These are phyloP conservation scores for Phytophthora sp. DNA, from an alignment of 352 stramenopile species.

Conservation along the genomic window DNA sequence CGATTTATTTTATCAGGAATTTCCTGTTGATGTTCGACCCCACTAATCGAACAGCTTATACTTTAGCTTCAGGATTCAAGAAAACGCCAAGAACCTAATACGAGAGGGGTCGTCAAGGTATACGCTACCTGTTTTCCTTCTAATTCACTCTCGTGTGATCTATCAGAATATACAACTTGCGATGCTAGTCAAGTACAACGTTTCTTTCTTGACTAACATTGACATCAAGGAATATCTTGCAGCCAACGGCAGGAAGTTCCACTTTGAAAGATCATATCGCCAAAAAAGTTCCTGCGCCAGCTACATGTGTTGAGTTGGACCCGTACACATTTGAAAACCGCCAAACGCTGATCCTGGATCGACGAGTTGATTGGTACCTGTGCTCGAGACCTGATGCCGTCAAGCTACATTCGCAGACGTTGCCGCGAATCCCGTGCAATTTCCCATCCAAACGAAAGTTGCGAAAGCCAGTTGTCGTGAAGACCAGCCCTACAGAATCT, in stretches of 20 bases:
- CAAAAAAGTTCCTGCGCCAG: neutral
- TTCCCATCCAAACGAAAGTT: constrained; percentile 59
- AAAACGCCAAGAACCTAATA: constrained; percentile 32
- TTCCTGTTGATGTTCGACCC: constrained; percentile 19
- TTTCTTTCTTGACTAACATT: constrained; percentile 28
- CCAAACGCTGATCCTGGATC: constrained; percentile 48
- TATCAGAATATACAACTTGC: constrained; percentile 31
- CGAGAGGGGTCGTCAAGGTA: constrained; percentile 49
- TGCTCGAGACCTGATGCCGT: constrained; percentile 52
- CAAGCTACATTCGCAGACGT: constrained; percentile 55
- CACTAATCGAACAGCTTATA: constrained; percentile 40
- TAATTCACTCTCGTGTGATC: constrained; percentile 25
- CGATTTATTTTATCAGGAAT: constrained; percentile 28
- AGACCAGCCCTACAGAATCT: constrained; percentile 36
- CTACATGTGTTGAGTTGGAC: constrained; percentile 46
- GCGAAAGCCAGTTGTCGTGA: constrained; percentile 55
- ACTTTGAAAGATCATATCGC: neutral
- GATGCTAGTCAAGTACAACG: neutral
- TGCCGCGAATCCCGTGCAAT: constrained; percentile 53
- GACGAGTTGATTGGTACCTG: constrained; percentile 51
- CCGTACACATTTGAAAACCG: constrained; percentile 64
- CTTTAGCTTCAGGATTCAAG: constrained; percentile 33
- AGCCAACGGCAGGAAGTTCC: neutral
- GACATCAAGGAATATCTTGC: constrained; percentile 26
- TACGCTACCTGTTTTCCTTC: constrained; percentile 22